phyloP scores from a whole-genome alignment of 2,329 filamentous ascomycete species.

The Aspergillus alliaceus region DNA sequence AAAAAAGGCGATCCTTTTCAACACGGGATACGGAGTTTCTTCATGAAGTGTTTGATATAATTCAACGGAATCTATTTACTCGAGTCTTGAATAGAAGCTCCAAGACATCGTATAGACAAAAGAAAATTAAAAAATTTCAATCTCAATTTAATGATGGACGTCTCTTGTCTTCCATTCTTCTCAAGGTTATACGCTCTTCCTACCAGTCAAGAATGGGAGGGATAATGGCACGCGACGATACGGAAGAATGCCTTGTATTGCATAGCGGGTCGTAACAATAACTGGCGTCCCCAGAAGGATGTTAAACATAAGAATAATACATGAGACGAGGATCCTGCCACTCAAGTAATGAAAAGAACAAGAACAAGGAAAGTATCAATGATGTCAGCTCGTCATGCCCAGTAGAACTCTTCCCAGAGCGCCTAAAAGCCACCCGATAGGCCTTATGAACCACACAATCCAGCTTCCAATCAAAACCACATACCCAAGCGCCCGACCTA shows the following conservation, averaged over 20 bases:
- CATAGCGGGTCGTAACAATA: background rate
- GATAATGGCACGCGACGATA: background rate
- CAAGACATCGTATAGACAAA: background rate
- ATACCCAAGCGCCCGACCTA: constrained; percentile 32
- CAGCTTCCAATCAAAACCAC: constrained; percentile 35
- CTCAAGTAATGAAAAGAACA: background rate
- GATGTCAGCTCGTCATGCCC: background rate
- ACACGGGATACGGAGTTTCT: constrained; percentile 29
- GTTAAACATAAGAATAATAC: constrained; percentile 7
- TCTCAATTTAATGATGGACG: background rate
- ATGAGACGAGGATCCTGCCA: background rate
- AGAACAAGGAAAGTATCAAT: background rate
- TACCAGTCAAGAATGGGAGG: background rate
- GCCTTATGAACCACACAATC: constrained; percentile 37
- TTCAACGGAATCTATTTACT: constrained; percentile 9
- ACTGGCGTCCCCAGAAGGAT: background rate
- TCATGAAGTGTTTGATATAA: constrained; percentile 7
- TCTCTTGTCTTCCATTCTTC: background rate
- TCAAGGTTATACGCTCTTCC: background rate
- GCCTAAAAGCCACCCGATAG: constrained; percentile 34
- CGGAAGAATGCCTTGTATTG: background rate
- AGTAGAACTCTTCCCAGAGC: constrained; percentile 27
- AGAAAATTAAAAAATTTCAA: background rate
- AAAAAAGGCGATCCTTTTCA: constrained; percentile 27
- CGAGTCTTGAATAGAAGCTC: background rate